A percentile compares a stretch with the other conserved stretches of the same genome.
Evolutionary conservation across 495 filamentous ascomycete genomes (phyloP).

Genomic region (Penicillium salamii): DNA sequence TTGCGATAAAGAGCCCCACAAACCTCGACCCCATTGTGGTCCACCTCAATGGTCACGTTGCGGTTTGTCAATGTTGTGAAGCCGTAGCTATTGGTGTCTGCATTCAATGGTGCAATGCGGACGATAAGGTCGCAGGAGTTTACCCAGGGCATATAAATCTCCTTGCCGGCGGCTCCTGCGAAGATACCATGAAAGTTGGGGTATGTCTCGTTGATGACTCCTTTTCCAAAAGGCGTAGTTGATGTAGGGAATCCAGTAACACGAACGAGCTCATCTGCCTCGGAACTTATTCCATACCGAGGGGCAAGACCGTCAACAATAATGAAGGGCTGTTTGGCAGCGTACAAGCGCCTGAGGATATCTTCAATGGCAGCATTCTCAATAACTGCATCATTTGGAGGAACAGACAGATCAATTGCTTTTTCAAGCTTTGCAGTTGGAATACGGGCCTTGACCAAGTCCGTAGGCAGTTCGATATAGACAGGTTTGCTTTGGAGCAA

Average conservation of each 20-base stretch:
- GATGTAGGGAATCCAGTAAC: constrained; percentile 27
- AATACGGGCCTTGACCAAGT: constrained; percentile 32
- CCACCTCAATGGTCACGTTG: constrained; percentile 14
- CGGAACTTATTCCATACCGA: constrained; percentile 12
- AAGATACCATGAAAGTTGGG: constrained; percentile 32
- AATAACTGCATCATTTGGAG: neutral
- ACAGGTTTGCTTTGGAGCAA: constrained; percentile 36
- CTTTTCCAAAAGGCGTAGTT: constrained; percentile 29
- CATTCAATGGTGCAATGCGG: constrained; percentile 16
- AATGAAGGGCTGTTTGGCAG: constrained; percentile 27
- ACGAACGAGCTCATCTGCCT: constrained; percentile 21
- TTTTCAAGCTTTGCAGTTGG: neutral
- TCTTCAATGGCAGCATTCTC: constrained; percentile 7
- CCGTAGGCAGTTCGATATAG: constrained; percentile 35
- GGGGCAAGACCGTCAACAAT: constrained; percentile 31
- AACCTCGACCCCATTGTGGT: constrained; percentile 6
- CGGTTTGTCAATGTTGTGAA: constrained; percentile 17
- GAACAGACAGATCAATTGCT: neutral
- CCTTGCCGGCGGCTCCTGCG: neutral
- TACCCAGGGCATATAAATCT: constrained; percentile 12
- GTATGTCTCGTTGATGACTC: constrained; percentile 28
- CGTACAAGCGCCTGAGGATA: constrained; percentile 23
- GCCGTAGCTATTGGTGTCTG: constrained; percentile 21
- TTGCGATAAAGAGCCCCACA: neutral
- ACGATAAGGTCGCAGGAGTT: constrained; percentile 28